Evolutionary conservation across 1,284 basidiomycete species (phyloP).

Genomic region (Singerocomus rubriflavus): DNA sequence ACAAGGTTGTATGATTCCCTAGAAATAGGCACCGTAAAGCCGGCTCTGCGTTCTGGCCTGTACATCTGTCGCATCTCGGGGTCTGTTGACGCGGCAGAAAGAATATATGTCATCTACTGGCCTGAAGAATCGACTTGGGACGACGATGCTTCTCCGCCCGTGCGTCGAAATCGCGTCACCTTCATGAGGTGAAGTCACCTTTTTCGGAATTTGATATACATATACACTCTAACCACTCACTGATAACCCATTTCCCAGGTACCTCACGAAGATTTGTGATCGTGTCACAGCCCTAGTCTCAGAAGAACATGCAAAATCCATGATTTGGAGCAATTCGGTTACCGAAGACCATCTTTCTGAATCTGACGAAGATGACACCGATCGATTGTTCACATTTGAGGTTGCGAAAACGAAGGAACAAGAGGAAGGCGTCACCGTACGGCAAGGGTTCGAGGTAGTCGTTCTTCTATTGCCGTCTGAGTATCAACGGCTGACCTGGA

Average conservation of each 20-base stretch:
- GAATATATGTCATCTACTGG: slow-evolving; percentile 55
- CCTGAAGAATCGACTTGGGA: slow-evolving; percentile 61
- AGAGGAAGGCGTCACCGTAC: slow-evolving; percentile 45
- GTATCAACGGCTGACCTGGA: neutral
- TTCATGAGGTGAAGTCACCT: slow-evolving; percentile 50
- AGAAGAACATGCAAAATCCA: slow-evolving; percentile 38
- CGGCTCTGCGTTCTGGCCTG: slow-evolving; percentile 47
- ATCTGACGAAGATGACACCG: slow-evolving; percentile 39
- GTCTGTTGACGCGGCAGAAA: slow-evolving; percentile 12
- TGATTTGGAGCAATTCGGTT: slow-evolving; percentile 41
- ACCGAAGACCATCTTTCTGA: slow-evolving; percentile 29
- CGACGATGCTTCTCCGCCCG: slow-evolving; percentile 45
- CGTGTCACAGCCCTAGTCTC: slow-evolving; percentile 52
- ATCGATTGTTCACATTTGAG: slow-evolving; percentile 53
- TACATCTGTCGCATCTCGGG: slow-evolving; percentile 36
- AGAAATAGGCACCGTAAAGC: slow-evolving; percentile 17
- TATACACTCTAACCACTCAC: neutral
- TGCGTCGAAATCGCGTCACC: slow-evolving; percentile 51
- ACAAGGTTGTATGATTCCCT: slow-evolving; percentile 12
- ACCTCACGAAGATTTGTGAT: slow-evolving; percentile 54
- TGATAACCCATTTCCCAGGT: slow-evolving; percentile 32
- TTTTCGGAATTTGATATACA: no score
- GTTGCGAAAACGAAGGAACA: slow-evolving; percentile 58
- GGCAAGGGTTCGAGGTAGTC: slow-evolving; percentile 42
- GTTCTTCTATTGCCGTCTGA: neutral